A percentile compares a stretch with the other conserved stretches of the same genome.
phyloP scores from a whole-genome alignment of 2,329 filamentous ascomycete genomes.

The Colletotrichum chrysophilum region DNA sequence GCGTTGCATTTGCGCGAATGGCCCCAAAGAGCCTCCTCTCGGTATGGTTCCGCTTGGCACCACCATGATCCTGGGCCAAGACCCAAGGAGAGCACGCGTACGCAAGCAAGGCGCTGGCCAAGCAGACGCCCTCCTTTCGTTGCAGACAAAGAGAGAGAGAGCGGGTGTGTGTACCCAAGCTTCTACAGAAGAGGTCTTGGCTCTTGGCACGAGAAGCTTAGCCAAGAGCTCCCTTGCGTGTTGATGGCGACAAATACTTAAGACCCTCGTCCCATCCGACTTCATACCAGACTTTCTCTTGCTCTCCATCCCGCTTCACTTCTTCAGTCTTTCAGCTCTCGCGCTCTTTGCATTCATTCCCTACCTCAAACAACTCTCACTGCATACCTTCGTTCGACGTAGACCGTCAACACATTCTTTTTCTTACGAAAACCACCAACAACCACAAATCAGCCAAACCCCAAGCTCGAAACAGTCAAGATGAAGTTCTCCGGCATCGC shows the following conservation, averaged over 20 bases:
- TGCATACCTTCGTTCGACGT: conserved; percentile 20
- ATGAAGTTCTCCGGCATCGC: conserved; percentile 38
- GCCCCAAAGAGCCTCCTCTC: conserved; percentile 8
- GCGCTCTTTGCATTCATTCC: conserved; percentile 17
- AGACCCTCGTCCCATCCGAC: background rate
- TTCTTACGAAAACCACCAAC: background rate
- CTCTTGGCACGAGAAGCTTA: conserved; percentile 15
- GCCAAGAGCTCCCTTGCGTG: conserved; percentile 1
- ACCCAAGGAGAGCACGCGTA: background rate
- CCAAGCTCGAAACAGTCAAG: conserved; percentile 1
- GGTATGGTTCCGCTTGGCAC: background rate
- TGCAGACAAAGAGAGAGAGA: background rate
- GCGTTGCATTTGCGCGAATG: background rate
- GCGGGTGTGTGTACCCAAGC: background rate
- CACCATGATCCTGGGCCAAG: conserved; percentile 1
- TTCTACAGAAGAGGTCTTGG: conserved; percentile 6
- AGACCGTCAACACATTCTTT: conserved; percentile 19
- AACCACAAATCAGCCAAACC: background rate
- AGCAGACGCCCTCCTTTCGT: background rate
- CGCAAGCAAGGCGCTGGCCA: background rate
- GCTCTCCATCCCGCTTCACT: conserved; percentile 18
- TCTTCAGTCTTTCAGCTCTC: conserved; percentile 15
- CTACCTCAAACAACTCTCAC: background rate
- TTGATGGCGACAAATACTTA: conserved; percentile 2
- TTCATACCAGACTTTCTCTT: background rate